Conservation (phyloP, 805 yeast species). For the Henningerozyma blattae region DNA sequence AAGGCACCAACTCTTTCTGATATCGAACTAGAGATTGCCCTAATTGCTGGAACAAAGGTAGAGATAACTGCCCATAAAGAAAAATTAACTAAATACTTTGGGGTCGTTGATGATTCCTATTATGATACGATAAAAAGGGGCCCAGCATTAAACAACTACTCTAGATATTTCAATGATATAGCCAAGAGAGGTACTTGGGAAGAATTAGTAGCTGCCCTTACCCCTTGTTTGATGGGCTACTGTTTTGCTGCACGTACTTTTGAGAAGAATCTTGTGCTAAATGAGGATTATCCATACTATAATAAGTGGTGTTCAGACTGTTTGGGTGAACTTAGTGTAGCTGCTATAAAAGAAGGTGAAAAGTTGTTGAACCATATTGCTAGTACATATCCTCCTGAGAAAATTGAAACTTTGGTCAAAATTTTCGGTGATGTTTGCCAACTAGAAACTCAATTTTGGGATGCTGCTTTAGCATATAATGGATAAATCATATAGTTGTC, state of each 20-base stretch:
- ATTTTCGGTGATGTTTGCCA: conserved; percentile 48
- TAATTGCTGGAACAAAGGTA: conserved; percentile 36
- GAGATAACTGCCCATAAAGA: conserved; percentile 50
- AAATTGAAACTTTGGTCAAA: conserved; percentile 39
- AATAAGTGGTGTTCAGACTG: conserved; percentile 53
- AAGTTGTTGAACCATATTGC: conserved; percentile 34
- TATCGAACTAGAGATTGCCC: conserved; percentile 37
- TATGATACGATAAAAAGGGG: conserved; percentile 38
- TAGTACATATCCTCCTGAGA: conserved; percentile 28
- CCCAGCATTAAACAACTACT: conserved; percentile 47
- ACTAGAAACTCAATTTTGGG: conserved; percentile 64
- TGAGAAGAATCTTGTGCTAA: conserved; percentile 23
- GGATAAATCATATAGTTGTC: no score
- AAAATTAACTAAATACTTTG: conserved; percentile 31
- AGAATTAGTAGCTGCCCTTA: conserved; percentile 52
- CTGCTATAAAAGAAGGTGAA: conserved; percentile 41
- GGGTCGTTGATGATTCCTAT: conserved; percentile 30
- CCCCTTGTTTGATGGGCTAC: conserved; percentile 72
- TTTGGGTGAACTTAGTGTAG: conserved; percentile 41
- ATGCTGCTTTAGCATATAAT: conserved; percentile 27
- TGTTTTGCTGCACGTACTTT: conserved; percentile 37
- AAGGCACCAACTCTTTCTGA: conserved; percentile 44
- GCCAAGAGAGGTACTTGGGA: conserved; percentile 47
- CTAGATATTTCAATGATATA: conserved; percentile 43
- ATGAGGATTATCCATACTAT: conserved; percentile 18